Percentiles rank a stretch among this genome's conserved stretches.
phyloP scores from a whole-genome alignment of 192 early-diverging fungal species.

The Coemansia sp. region DNA sequence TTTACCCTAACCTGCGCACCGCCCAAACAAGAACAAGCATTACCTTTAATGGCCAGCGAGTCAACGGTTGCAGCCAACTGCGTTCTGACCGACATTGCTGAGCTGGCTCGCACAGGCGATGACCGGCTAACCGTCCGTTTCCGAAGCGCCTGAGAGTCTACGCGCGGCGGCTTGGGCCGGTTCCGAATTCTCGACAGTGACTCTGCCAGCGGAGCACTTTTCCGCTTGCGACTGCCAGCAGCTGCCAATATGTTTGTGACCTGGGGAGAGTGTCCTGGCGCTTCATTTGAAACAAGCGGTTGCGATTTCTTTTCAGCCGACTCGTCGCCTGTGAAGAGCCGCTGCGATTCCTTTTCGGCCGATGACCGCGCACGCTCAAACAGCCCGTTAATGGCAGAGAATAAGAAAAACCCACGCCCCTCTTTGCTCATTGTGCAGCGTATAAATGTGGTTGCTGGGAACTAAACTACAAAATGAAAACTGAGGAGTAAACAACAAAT shows the following conservation, averaged over 20 bases:
- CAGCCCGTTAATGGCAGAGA: slow-evolving; percentile 40
- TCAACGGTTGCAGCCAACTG: slow-evolving; percentile 26
- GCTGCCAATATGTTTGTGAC: too few relatives aligned
- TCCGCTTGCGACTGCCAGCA: neutral
- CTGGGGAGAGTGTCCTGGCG: too few relatives aligned
- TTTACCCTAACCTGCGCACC: neutral
- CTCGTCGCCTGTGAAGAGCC: slow-evolving; percentile 21
- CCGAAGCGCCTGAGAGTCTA: neutral
- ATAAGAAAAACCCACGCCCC: slow-evolving; percentile 35
- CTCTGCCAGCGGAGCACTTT: slow-evolving; percentile 5
- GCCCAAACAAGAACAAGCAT: neutral
- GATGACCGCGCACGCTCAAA: slow-evolving; percentile 47
- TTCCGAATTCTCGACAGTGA: neutral
- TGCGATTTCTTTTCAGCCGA: too few relatives aligned
- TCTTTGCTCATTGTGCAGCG: slow-evolving; percentile 12
- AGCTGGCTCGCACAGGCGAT: slow-evolving; percentile 11
- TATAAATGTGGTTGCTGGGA: too few relatives aligned
- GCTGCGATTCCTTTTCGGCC: slow-evolving; percentile 44
- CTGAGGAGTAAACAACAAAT: too few relatives aligned
- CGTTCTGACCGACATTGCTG: slow-evolving; percentile 28
- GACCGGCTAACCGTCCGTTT: neutral
- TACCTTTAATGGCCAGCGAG: slow-evolving; percentile 18
- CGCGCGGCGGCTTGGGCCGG: neutral
- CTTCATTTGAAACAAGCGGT: too few relatives aligned
- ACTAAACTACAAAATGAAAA: too few relatives aligned